Base-by-base conservation (phyloP, 805 yeast genomes). In the Metschnikowia colocasiae region DNA sequence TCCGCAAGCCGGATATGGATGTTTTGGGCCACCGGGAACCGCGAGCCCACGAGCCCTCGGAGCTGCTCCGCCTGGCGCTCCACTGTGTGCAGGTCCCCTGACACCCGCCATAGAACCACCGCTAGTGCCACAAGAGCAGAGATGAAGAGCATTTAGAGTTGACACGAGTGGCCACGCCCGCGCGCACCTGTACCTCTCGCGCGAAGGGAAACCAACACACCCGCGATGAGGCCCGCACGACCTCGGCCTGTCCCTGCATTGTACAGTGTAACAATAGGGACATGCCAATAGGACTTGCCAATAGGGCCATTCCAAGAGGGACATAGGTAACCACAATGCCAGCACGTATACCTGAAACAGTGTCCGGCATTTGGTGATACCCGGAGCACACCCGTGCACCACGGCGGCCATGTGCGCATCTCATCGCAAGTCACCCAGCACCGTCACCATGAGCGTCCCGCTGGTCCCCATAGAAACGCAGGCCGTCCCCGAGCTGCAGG, bases 401-500 rank as follows among this genome's bases (percentile, higher is more conserved):
- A 23, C 25, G 25, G n/a, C n/a, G n/a, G n/a, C n/a, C n/a, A 23
- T 5, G n/a, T 2, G 32, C 22, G n/a, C 15, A 27, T 10, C n/a
- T 10, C 30, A 8, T 6, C 30, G 13, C 30, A 5, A 10, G 30
- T 1, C 20, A 25, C 33, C 23, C n/a, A n/a, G n/a, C 32, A 26
- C 7, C 29, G 30, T 27, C 30, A 27, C 8, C 22, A 67, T 66
- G 71, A 54, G 67, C 20, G 63, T 65, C n/a, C 68, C 69, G 2
- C 64, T 69, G 12, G 56, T 63, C 4, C 56, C 69, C 18, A 56
- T 65, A 16, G 62, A 57, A 25, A 56, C 55, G 3, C 57, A 49
- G 43, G 48, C 47, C 8, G 74, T 75, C 18, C 83, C 89, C 1
- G 73, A 70, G 30, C 54, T 60, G 9, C 85, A 82, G 62, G 99